A percentile compares a stretch with the other conserved stretches of the same genome.
phyloP scores from a whole-genome alignment of 805 yeast genomes.

The Spathaspora sp. region DNA sequence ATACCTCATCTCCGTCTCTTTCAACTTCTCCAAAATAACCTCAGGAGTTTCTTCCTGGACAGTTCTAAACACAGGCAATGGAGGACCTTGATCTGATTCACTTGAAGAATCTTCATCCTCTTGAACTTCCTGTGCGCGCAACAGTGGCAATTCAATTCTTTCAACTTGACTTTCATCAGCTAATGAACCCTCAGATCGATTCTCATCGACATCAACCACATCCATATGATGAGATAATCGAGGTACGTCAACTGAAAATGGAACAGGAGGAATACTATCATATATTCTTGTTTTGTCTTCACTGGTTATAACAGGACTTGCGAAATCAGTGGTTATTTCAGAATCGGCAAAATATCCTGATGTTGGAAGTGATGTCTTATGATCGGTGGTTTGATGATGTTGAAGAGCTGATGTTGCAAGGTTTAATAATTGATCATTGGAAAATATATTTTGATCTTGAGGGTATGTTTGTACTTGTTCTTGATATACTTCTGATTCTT shows the following conservation, averaged over 20 bases:
- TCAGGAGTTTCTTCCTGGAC: conserved; percentile 23
- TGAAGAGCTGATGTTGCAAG: conserved; percentile 15
- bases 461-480: not conserved
- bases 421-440: conserved; percentile 7
- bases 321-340: conserved; percentile 13
- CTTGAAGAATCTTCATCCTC: conserved; percentile 16
- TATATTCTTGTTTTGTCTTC: conserved; percentile 14
- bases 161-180: conserved; percentile 13
- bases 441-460: not conserved
- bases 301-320: conserved; percentile 6
- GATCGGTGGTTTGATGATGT: not conserved
- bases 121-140: not conserved
- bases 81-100: conserved; percentile 6
- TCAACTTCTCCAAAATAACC: conserved; percentile 15
- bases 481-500: not conserved
- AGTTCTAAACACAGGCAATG: conserved; percentile 23
- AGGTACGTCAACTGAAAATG: conserved; percentile 11
- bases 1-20: conserved; percentile 21
- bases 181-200: conserved; percentile 14
- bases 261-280: conserved; percentile 12
- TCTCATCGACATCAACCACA: conserved; percentile 7
- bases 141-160: conserved; percentile 1
- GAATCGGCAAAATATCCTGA: conserved; percentile 21
- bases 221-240: conserved; percentile 1
- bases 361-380: conserved; percentile 15